Evolutionary conservation across 305 asterid genomes (phyloP), one percentile per base, ranked within the genome.

Genomic region (Withania somnifera): DNA sequence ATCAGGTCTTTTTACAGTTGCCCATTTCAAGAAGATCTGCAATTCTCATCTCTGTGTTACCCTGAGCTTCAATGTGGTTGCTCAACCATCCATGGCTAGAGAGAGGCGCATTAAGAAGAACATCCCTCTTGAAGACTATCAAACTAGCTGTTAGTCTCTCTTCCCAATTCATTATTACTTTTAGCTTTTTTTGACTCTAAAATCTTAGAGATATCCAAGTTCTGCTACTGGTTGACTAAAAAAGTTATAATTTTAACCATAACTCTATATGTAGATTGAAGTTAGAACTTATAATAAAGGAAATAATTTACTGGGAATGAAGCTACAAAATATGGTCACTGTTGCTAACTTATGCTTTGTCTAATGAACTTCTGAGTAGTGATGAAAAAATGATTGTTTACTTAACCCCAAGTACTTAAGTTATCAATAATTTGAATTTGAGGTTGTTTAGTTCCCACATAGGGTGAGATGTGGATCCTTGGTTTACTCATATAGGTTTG

Each of bases 31-130:
- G 98, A 91, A 92, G 98, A 91, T 88, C 93, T 67, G 88, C 85
- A 28, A 52, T 91, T 90, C 87, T 92, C 83, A 84, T 92, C 38
- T 90, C 95, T 64, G 91, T 91, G 76, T 78, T 90, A 42, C 97
- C 52, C 81, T 91, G 4, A 61, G 86, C 86, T 69, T 89, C 8
- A 61, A 79, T 54, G 89, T 89, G 53, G 84, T 89, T 22, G 91
- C 94, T 30, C 92, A 88, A 19, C 79, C 93, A 60, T 87, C 86
- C 87, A 89, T 89, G 60, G 99, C 99, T 53, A 91, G 99, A 87
- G 98, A 94, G 86, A 88, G 97, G 87, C 97, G 98, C 85, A 94
- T 58, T 87, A 91, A 89, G 88, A 95, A 89, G 88, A 84, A 7
- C 19, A 92, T 95, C 85, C 96, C 98, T 17, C 87, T 88, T 81